Base-by-base conservation (phyloP, 768 basidiomycete genomes). In the Chiua virens region DNA sequence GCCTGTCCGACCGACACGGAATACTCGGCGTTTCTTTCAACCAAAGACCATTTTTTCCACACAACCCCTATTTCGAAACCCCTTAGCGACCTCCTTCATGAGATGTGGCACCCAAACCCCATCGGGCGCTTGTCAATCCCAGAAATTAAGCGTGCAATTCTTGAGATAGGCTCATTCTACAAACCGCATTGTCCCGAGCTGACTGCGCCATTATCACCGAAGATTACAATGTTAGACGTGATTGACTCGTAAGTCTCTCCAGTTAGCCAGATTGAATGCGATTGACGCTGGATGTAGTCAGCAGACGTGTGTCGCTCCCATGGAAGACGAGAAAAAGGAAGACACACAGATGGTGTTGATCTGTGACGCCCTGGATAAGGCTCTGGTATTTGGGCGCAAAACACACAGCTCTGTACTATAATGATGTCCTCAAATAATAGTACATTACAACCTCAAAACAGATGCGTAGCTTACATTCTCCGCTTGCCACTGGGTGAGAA, bases 1-100 rank as follows among this genome's bases (percentile, higher is more conserved):
- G 38, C 54, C 9, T 18, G 36, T 1, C 42, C 30, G 8, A 48
- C 52, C 5, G 52, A 56, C 25, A 21, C 18, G 14, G 35, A 30
- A 2, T 56, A 39, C 32, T 21, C 2, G 35, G 43, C 34, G 2
- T 58, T 48, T 20, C 6, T 58, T 0, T 15, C 27, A 2, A 22
- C 50, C 4, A 39, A 50, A 32, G 48, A 53, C 6, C 13, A 50
- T 30, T 35, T 58, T 18, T 42, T 55, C 30, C 47, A 47, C 1
- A 50, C 15, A 2, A 34, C 4, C 1, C 42, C 48, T 9, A 53
- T 58, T 15, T 58, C 57, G 1, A 36, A 45, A 15, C 25, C 42
- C 2, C 38, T 58, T 9, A 58, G 17, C 7, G 39, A n/a, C 1
- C 13, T 58, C 13, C 27, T 58, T 2, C 35, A 44, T 17, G 30